Evolutionary conservation across 106 monocot species (phyloP).

Genomic region (Ottelia alismoides): DNA sequence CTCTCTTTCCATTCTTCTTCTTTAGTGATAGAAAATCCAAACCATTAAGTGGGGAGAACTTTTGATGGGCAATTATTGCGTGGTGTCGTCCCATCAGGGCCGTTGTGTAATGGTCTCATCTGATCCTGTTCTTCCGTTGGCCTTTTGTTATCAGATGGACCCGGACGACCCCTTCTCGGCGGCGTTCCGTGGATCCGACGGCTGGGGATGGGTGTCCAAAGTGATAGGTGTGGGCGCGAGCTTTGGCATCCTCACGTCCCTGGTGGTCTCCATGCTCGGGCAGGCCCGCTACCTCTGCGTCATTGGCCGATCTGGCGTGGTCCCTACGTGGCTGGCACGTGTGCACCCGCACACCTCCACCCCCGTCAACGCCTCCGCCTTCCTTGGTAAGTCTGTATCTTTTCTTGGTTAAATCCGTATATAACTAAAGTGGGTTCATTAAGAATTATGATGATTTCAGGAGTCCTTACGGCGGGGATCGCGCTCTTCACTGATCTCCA

Average conservation of each 20-base stretch:
- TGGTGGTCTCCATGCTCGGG: constrained; percentile 82
- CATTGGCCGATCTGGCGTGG: constrained; percentile 61
- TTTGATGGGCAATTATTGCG: too few relatives aligned
- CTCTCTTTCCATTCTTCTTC: too few relatives aligned
- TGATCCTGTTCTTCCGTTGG: background rate
- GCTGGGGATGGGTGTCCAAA: constrained; percentile 75
- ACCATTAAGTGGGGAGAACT: too few relatives aligned
- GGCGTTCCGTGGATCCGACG: constrained; percentile 44
- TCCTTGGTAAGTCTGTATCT: constrained; percentile 55
- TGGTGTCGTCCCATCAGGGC: background rate
- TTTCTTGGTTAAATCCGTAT: background rate
- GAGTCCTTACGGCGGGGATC: constrained; percentile 51
- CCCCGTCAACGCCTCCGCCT: constrained; percentile 75
- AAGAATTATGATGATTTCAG: constrained; percentile 11
- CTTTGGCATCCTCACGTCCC: constrained; percentile 71
- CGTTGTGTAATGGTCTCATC: background rate
- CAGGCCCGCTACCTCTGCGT: constrained; percentile 94
- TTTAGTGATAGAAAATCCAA: too few relatives aligned
- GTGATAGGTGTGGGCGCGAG: constrained; percentile 84
- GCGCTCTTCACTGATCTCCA: constrained; percentile 76
- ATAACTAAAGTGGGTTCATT: background rate
- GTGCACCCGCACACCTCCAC: constrained; percentile 59
- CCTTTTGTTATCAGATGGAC: constrained; percentile 47
- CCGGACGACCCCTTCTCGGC: constrained; percentile 58
- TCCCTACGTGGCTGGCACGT: constrained; percentile 62